Evolutionary conservation across 805 yeast species (phyloP).

Genomic region (Kazachstania psychrophila): DNA sequence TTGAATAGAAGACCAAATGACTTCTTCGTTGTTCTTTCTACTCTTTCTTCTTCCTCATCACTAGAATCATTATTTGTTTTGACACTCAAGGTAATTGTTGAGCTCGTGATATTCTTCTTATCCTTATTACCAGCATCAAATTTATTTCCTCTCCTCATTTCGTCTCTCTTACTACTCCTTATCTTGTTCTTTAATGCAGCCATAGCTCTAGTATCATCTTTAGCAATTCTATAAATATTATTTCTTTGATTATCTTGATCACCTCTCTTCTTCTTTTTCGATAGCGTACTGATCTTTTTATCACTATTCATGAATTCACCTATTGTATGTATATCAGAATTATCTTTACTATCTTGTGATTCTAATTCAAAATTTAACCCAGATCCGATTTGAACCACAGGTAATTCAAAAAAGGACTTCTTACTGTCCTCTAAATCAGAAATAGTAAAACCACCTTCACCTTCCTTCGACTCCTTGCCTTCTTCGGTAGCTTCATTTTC

Average conservation of each 20-base stretch:
- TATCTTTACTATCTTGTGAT: slow-evolving; percentile 1
- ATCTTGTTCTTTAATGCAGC: slow-evolving; percentile 29
- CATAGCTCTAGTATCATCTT: slow-evolving; percentile 30
- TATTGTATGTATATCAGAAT: slow-evolving; percentile 26
- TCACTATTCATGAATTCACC: slow-evolving; percentile 30
- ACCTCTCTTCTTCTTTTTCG: slow-evolving; percentile 24
- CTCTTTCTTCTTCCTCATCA: slow-evolving; percentile 11
- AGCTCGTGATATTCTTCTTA: not conserved
- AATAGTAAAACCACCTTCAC: slow-evolving; percentile 2
- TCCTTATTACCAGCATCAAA: too few species aligned
- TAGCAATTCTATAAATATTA: slow-evolving; percentile 20
- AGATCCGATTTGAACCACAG: slow-evolving; percentile 28
- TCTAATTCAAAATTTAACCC: slow-evolving; percentile 19
- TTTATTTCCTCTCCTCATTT: too few species aligned
- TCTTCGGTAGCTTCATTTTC: slow-evolving; percentile 2
- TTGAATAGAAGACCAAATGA: slow-evolving; percentile 22
- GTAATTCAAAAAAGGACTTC: slow-evolving; percentile 23
- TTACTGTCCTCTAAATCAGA: slow-evolving; percentile 16
- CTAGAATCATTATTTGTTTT: not conserved
- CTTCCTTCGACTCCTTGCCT: not conserved
- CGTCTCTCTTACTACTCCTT: slow-evolving; percentile 17
- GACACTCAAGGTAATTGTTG: not conserved
- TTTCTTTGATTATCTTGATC: slow-evolving; percentile 6
- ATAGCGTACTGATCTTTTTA: slow-evolving; percentile 25
- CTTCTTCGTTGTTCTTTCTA: slow-evolving; percentile 18